These are phyloP conservation scores for Porphyra umbilicalis DNA, from an alignment of 31 red algal species.

Conservation along the genomic window DNA sequence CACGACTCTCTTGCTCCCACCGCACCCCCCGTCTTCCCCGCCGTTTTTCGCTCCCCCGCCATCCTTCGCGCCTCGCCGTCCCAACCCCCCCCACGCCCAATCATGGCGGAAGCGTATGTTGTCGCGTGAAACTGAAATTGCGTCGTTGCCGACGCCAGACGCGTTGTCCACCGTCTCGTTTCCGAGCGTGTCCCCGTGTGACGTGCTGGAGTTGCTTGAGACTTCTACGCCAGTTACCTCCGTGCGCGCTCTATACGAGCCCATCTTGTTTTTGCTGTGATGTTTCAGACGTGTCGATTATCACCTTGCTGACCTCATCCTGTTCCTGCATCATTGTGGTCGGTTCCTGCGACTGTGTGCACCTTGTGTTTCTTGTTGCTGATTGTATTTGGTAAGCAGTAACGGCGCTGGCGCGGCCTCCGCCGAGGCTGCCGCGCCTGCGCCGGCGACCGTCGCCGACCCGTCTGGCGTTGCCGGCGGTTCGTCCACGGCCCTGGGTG, in stretches of 20 bases:
- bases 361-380: neutral
- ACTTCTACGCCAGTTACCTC: too few relatives aligned
- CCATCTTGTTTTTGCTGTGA: neutral
- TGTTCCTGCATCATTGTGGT: neutral
- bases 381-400: neutral
- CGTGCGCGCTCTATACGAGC: too few relatives aligned
- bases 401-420: neutral
- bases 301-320: neutral
- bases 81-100: neutral
- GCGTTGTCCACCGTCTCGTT: neutral
- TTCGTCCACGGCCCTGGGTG: neutral
- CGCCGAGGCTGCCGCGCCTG: neutral
- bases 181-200: too few relatives aligned
- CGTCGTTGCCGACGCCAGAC: neutral
- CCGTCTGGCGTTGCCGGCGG: neutral
- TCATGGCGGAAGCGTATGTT: neutral
- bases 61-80: neutral
- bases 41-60: neutral
- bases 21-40: neutral
- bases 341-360: too few relatives aligned
- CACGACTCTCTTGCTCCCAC: neutral
- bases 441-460: neutral
- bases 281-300: neutral
- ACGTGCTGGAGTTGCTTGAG: too few relatives aligned
- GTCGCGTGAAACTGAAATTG: too few relatives aligned